These are phyloP conservation scores for Russula brevipes DNA, from an alignment of 768 basidiomycete species.

Conservation along the genomic window DNA sequence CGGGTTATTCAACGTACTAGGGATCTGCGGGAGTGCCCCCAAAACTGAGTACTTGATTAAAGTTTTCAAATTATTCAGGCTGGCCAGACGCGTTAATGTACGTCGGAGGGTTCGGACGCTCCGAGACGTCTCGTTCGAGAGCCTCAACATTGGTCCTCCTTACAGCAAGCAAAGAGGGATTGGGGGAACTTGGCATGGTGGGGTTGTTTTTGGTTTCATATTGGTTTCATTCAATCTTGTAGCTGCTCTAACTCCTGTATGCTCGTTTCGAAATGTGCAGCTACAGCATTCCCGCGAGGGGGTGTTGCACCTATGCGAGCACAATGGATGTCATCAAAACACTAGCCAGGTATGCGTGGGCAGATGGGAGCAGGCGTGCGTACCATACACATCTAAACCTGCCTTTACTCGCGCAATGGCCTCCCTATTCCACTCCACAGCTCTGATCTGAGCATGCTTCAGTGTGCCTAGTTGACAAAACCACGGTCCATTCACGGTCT, in stretches of 20 bases:
- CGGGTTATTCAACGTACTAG: no score
- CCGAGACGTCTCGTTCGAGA: no score
- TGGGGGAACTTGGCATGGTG: no score
- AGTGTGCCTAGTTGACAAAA: slow-evolving; percentile 61
- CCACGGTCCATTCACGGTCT: neutral
- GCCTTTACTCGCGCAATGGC: slow-evolving; percentile 60
- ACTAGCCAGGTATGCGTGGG: neutral
- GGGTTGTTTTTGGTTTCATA: no score
- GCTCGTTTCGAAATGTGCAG: slow-evolving; percentile 1
- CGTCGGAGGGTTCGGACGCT: no score
- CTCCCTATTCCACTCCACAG: slow-evolving; percentile 66
- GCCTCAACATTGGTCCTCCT: no score
- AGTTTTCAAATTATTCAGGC: no score
- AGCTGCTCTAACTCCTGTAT: slow-evolving; percentile 2
- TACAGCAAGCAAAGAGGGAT: no score
- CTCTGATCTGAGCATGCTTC: slow-evolving; percentile 75
- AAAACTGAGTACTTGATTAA: no score
- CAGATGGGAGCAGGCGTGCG: neutral
- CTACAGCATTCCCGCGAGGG: neutral
- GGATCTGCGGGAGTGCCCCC: no score
- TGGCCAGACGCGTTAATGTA: no score
- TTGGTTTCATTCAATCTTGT: neutral
- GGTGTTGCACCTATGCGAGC: neutral
- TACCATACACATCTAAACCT: neutral
- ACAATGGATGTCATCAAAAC: neutral